Conservation (phyloP, 306 rosid genomes). For the Sicyos baderoa region DNA sequence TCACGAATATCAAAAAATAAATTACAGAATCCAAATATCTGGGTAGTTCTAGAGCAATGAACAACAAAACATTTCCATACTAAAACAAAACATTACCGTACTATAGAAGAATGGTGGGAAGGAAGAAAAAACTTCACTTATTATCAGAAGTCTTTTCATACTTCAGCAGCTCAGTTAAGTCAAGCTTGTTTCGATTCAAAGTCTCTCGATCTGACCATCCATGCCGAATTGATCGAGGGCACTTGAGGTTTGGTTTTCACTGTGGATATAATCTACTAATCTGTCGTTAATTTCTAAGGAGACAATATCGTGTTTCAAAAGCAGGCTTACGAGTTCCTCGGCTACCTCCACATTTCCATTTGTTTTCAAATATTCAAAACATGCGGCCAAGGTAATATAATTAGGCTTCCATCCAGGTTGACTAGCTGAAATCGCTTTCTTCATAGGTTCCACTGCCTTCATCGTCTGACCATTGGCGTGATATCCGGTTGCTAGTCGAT, state of each 20-base stretch:
- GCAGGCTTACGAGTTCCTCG: slow-evolving; percentile 32
- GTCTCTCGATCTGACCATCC: slow-evolving; percentile 20
- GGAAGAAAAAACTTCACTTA: background rate
- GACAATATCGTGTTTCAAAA: slow-evolving; percentile 24
- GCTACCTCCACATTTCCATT: slow-evolving; percentile 40
- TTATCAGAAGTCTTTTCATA: slow-evolving; percentile 4
- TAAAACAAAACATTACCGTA: no score
- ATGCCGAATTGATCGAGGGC: slow-evolving; percentile 24
- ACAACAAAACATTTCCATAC: no score
- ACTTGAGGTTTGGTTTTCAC: slow-evolving; percentile 24
- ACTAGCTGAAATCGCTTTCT: slow-evolving; percentile 29
- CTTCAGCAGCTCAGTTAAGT: background rate
- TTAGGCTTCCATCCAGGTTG: slow-evolving; percentile 27
- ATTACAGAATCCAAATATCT: background rate
- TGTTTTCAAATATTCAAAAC: slow-evolving; percentile 50
- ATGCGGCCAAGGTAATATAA: slow-evolving; percentile 26
- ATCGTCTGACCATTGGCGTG: slow-evolving; percentile 35
- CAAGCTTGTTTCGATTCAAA: slow-evolving; percentile 11
- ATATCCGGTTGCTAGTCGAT: slow-evolving; percentile 40
- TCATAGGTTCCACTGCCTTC: slow-evolving; percentile 48
- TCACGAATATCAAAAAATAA: no score
- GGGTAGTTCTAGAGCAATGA: background rate
- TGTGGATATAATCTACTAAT: slow-evolving; percentile 27
- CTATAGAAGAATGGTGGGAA: no score
- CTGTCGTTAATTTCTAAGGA: slow-evolving; percentile 22